Base-by-base conservation (phyloP, 2,329 filamentous ascomycete species). In the Exophiala dermatitidis region DNA sequence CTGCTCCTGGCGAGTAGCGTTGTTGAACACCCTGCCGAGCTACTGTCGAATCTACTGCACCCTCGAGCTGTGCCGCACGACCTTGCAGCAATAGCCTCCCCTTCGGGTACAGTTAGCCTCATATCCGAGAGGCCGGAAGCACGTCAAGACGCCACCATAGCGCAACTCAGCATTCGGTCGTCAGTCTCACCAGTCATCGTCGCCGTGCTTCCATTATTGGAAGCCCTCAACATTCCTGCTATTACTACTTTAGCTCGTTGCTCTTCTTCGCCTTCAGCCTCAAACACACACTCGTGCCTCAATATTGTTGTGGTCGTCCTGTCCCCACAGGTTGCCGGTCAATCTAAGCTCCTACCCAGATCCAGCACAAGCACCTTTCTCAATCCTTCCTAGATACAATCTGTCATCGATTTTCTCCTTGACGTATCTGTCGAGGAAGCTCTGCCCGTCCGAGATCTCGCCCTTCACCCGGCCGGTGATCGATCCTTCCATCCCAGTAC, bases 361-460 rank as follows among this genome's bases (percentile, higher is more conserved):
- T 36, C 43, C 43, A 50, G 46, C 54, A 32, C 5, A 34, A 38
- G 50, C 57, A 60, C 42, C 57, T 60, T 60, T 57, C 54, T 53
- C 50, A 57, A 59, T 52, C 50, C 53, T 54, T 54, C 57, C 52
- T 43, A 54, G 57, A 52, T 54, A 54, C 44, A 33, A 12, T 48
- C 53, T 38, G 47, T 12, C n/a, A 34, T 12, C 44, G 5, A 31
- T 26, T 32, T 26, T 32, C 2, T 36, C 46, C 54, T 50, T 48
- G 51, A 52, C 53, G 37, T 55, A 57, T 59, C 57, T 55, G 57
- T 57, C 42, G 48, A 48, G 53, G 57, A 59, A 59, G 57, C 57
- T 59, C 57, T 59, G 57, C 54, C 52, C 30, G 32, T 40, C 26
- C n/a, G 12, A 48, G 49, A 50, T 46, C 43, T 32, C 42, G 10